phyloP scores from a whole-genome alignment of 257 asterid species.

The Forsythia viridissima region DNA sequence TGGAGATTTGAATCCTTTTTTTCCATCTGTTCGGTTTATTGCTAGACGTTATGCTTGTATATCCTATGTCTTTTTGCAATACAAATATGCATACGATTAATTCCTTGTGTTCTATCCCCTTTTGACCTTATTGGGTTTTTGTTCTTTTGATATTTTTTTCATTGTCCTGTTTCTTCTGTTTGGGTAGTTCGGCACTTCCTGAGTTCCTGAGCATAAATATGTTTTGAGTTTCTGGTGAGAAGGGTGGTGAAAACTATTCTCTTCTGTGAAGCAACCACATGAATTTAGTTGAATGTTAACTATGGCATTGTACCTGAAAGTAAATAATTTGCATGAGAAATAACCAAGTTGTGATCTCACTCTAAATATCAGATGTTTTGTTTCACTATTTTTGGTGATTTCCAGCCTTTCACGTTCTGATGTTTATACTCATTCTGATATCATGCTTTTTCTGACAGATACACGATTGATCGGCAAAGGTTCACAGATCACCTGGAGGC shows the following conservation, averaged over 20 bases:
- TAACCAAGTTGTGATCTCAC: not conserved
- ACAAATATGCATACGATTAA: not conserved
- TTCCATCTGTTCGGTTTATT: not conserved
- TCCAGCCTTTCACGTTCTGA: constrained; percentile 9
- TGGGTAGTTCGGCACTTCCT: not conserved
- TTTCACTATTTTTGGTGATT: not conserved
- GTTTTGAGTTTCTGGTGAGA: not conserved
- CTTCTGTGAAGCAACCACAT: not conserved
- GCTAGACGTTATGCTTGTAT: not conserved
- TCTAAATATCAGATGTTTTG: not conserved
- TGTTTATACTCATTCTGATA: not conserved
- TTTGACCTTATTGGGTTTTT: no score
- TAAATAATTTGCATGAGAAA: not conserved
- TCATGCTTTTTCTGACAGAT: constrained; percentile 42
- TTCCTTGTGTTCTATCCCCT: not conserved
- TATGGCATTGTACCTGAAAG: not conserved
- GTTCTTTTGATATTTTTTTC: not conserved
- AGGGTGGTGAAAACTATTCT: not conserved
- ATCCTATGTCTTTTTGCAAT: no score
- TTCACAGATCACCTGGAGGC: constrained; percentile 95
- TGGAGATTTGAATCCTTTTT: not conserved
- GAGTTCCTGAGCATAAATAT: not conserved
- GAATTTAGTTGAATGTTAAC: not conserved
- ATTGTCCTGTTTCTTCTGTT: not conserved
- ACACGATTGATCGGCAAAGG: constrained; percentile 93